These are phyloP conservation scores for Thermomyces lanuginosus DNA, from an alignment of 2,329 filamentous ascomycete genomes.

Conservation along the genomic window DNA sequence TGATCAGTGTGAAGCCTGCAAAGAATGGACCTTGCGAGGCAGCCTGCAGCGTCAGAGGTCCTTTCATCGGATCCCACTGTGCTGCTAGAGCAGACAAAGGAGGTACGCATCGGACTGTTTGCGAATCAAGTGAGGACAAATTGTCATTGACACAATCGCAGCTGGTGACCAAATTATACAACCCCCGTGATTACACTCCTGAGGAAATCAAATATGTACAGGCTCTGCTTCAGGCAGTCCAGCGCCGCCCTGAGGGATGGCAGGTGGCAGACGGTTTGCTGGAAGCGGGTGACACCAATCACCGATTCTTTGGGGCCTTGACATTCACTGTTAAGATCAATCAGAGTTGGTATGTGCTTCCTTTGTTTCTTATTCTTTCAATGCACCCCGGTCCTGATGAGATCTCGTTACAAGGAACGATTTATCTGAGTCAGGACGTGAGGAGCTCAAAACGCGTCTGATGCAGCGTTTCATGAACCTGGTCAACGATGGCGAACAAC, in stretches of 20 bases:
- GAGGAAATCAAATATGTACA: constrained; percentile 41
- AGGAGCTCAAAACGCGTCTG: constrained; percentile 25
- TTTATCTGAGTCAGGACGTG: constrained; percentile 17
- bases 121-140: too few species aligned
- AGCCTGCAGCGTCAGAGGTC: constrained; percentile 11
- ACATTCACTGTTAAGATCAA: constrained; percentile 93
- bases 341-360: constrained; percentile 51
- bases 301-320: constrained; percentile 82
- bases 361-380: too few species aligned
- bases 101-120: too few species aligned
- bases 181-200: constrained; percentile 29
- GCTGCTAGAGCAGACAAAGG: constrained; percentile 16
- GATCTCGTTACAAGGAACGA: constrained; percentile 12
- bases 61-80: constrained; percentile 12
- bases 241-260: constrained; percentile 72
- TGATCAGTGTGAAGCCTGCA: too few species aligned
- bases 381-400: constrained; percentile 7
- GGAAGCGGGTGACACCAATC: constrained; percentile 50
- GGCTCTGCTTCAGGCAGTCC: constrained; percentile 59
- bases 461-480: constrained; percentile 28
- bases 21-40: constrained; percentile 13
- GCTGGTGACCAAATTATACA: constrained; percentile 27
- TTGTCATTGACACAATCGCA: too few species aligned
- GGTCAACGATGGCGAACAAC: constrained; percentile 21
- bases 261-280: constrained; percentile 64